Percentiles rank a stretch among this genome's conserved stretches.
Evolutionary conservation across 2,329 filamentous ascomycete genomes (phyloP).

Genomic region (Malbranchea cinnamomea): DNA sequence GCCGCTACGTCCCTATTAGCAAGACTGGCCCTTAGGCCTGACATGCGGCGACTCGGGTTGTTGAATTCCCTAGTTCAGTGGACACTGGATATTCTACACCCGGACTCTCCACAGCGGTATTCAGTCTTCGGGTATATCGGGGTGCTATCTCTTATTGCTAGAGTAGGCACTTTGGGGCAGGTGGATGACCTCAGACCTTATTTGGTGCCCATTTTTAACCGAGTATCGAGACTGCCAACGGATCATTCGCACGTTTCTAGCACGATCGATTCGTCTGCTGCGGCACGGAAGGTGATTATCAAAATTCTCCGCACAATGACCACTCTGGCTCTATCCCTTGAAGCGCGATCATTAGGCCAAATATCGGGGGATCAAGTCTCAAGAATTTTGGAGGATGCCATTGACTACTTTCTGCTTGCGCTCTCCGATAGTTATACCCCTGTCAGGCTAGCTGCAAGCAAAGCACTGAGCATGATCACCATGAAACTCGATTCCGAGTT

Average conservation of each 20-base stretch:
- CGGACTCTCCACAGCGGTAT: constrained; percentile 33
- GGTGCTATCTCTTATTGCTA: constrained; percentile 62
- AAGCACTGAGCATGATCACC: constrained; percentile 76
- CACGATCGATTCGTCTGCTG: constrained; percentile 53
- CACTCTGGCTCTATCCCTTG: constrained; percentile 46
- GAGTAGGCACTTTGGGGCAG: constrained; percentile 55
- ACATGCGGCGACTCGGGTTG: constrained; percentile 71
- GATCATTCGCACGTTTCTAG: constrained; percentile 35
- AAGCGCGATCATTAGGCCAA: constrained; percentile 18
- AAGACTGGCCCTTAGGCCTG: constrained; percentile 63
- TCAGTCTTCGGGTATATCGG: constrained; percentile 71
- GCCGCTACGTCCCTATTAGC: constrained; percentile 75
- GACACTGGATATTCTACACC: constrained; percentile 48
- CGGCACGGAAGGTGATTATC: constrained; percentile 67
- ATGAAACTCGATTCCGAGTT: constrained; percentile 65
- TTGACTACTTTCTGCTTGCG: constrained; percentile 64
- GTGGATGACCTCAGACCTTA: constrained; percentile 59
- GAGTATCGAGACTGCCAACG: constrained; percentile 45
- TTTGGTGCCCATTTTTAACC: constrained; percentile 49
- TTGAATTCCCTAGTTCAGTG: constrained; percentile 54
- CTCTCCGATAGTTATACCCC: constrained; percentile 81
- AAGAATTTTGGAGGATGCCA: constrained; percentile 59
- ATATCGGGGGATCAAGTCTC: constrained; percentile 21
- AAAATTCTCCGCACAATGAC: constrained; percentile 70
- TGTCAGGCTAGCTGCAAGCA: constrained; percentile 79